Base-by-base conservation (phyloP, 1,139 yeast species). In the Spathaspora sp. region DNA sequence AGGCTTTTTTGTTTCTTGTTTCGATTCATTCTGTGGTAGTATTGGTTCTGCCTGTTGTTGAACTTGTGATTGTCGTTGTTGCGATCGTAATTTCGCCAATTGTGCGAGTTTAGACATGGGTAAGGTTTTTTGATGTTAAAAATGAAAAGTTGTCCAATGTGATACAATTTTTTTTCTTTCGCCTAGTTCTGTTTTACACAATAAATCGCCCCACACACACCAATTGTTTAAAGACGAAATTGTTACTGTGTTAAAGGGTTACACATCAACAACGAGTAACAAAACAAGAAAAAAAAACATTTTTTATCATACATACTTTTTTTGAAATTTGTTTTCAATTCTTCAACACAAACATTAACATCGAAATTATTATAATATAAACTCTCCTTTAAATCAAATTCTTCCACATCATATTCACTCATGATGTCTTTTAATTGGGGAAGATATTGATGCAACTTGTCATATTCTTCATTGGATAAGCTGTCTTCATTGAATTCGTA, bases 361-460 rank as follows among this genome's bases (percentile, higher is more conserved):
- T 81, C 83, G 58, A 80, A 80, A 59, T 83, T 82, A 56, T 81
- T 80, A 55, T 70, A 72, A 73, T 83, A 84, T 11, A 87, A 68
- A 0, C 83, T 70, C 51, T 83, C 86, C 54, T 82, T 79, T 49
- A 86, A 64, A 41, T 76, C 80, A 10, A 68, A 57, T 24, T 82
- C 86, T 6, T 74, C 68, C 44, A 82, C 72, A 7, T 71, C 72
- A 56, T 73, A 77, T 16, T 63, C 62, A 20, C 54, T 58, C 39
- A 78, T 55, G 47, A 60, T 56, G 27, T 57, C 47, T 54, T 73
- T 73, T 20, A 79, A 60, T 20, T 52, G 43, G 1, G 84, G 82
- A 29, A 80, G 62, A 17, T 66, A 50, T 2, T 59, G 68, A 50
- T 73, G 68, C 47, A 81, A 63, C 52, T 67, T 69, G 38, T 75